Conservation (phyloP, 768 basidiomycete genomes). For the Thelephora aurantiotincta region DNA sequence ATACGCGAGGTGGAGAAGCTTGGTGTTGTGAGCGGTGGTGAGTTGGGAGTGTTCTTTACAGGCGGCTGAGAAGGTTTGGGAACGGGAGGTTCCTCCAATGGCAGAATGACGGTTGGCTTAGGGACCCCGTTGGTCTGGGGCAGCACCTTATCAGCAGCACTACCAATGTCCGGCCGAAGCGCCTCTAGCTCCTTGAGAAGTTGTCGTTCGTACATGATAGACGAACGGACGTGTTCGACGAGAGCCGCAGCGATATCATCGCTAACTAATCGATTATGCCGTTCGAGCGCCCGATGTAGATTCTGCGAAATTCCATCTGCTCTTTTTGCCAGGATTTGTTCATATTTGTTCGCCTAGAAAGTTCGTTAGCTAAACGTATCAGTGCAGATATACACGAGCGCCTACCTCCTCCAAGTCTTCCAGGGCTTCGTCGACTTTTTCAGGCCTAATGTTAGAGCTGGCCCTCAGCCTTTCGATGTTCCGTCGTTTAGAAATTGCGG, state of each 20-base stretch:
- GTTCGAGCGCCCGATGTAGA: constrained; percentile 72
- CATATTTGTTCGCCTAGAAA: constrained; percentile 75
- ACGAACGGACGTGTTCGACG: constrained; percentile 85
- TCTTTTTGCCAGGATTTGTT: constrained; percentile 71
- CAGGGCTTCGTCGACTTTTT: constrained; percentile 80
- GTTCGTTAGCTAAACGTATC: constrained; percentile 6
- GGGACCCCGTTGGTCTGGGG: constrained; percentile 36
- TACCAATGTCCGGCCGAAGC: constrained; percentile 59
- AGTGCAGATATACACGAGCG: constrained; percentile 1
- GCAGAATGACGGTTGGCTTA: constrained; percentile 45
- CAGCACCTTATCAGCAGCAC: constrained; percentile 46
- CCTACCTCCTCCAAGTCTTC: constrained; percentile 86
- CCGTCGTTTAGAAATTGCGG: constrained; percentile 83
- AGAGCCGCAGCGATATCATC: constrained; percentile 85
- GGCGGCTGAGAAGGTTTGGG: constrained; percentile 9
- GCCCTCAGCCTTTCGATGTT: constrained; percentile 83
- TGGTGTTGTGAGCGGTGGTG: not conserved
- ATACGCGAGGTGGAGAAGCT: not conserved
- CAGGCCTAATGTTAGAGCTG: constrained; percentile 72
- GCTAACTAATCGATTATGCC: constrained; percentile 76
- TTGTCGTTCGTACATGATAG: constrained; percentile 86
- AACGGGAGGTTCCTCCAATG: constrained; percentile 41
- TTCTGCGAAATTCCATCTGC: constrained; percentile 91
- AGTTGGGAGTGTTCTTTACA: not conserved
- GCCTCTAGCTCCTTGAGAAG: constrained; percentile 79